Conservation (phyloP, 108 stramenopile genomes). For the Skeletonema menzelii region DNA sequence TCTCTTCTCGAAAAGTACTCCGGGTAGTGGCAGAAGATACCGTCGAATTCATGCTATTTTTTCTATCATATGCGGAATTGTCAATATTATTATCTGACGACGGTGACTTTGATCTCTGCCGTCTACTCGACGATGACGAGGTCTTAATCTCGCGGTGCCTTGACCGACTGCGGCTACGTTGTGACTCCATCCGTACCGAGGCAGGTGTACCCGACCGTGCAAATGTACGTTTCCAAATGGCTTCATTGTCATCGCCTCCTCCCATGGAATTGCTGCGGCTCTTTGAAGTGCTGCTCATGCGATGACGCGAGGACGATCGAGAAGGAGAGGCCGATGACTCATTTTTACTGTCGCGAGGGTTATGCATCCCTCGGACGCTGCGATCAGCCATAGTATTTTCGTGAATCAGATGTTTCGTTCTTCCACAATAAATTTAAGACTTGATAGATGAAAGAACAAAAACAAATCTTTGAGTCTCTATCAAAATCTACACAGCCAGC, state of each 20-base stretch:
- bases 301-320: neutral
- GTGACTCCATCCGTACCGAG: neutral
- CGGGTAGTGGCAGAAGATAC: neutral
- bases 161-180: neutral
- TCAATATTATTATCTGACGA: neutral
- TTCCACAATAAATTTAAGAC: too few species aligned
- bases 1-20: neutral
- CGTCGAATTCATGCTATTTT: neutral
- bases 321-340: neutral
- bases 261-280: neutral
- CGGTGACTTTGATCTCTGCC: neutral
- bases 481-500: too few species aligned
- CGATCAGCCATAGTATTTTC: constrained; percentile 3
- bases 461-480: too few species aligned
- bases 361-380: neutral
- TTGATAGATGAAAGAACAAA: too few species aligned
- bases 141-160: neutral
- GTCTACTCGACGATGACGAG: neutral
- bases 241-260: neutral
- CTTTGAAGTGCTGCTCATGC: too few species aligned
- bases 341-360: neutral
- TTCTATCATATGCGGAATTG: neutral
- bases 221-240: neutral
- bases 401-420: too few species aligned
- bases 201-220: neutral